A percentile compares a stretch with the other conserved stretches of the same genome.
phyloP scores from a whole-genome alignment of 805 yeast genomes.

The Kazachstania taianensis region DNA sequence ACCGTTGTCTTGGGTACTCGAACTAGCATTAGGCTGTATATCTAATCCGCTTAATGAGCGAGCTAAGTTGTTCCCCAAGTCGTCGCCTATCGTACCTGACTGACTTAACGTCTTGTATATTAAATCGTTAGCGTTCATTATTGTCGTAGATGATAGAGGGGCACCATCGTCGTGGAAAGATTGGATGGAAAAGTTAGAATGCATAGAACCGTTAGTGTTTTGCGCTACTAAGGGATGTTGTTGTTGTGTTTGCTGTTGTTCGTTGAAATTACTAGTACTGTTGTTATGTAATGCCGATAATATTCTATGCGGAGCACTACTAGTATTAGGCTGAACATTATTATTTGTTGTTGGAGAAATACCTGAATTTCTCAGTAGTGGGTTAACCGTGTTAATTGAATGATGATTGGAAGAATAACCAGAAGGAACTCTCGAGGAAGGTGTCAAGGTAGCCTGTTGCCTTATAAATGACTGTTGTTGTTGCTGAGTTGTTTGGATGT shows the following conservation, averaged over 20 bases:
- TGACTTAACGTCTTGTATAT: constrained; percentile 5
- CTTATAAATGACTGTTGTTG: constrained; percentile 25
- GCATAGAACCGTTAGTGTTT: constrained; percentile 28
- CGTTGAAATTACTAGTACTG: constrained; percentile 6
- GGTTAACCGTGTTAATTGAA: constrained; percentile 20
- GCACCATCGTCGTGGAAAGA: constrained; percentile 21
- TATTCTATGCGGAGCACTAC: constrained; percentile 13
- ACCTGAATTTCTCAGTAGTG: constrained; percentile 25
- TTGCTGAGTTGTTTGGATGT: constrained; percentile 12
- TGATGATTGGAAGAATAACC: constrained; percentile 24
- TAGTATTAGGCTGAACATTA: constrained; percentile 15
- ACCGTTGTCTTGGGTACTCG: constrained; percentile 1
- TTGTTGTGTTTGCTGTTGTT: constrained; percentile 11
- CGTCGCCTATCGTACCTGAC: constrained; percentile 2
- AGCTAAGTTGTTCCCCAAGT: constrained; percentile 24
- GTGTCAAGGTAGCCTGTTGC: constrained; percentile 23
- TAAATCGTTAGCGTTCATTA: constrained; percentile 1
- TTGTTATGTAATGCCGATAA: constrained; percentile 9
- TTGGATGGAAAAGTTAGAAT: constrained; percentile 26
- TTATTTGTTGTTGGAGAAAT: constrained; percentile 17
- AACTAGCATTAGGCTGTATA: constrained; percentile 15
- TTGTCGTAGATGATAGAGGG: neutral
- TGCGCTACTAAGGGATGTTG: constrained; percentile 16
- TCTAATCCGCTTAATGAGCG: constrained; percentile 28
- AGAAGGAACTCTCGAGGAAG: constrained; percentile 29